A percentile compares a stretch with the other conserved stretches of the same genome.
These are phyloP conservation scores for Keithomyces neogunnii DNA, from an alignment of 2,329 filamentous ascomycete genomes.

Conservation along the genomic window DNA sequence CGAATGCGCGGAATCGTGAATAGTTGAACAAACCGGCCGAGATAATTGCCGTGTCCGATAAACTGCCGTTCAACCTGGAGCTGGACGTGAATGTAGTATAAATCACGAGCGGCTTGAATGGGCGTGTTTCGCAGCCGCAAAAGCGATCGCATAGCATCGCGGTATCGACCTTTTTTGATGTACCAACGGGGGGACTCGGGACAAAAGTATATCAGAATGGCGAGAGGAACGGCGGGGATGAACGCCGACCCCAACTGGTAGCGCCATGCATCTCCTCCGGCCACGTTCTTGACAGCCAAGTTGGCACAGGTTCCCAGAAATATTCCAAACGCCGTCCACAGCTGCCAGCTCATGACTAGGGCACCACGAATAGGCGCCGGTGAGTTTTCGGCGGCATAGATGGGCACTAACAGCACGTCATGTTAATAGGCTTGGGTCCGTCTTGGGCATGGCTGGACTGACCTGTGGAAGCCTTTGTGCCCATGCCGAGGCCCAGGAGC, in stretches of 20 bases:
- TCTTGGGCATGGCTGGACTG: slow-evolving; percentile 8
- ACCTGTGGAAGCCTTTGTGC: slow-evolving; percentile 59
- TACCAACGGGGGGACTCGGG: slow-evolving; percentile 59
- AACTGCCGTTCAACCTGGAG: slow-evolving; percentile 50
- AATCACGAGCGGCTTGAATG: slow-evolving; percentile 50
- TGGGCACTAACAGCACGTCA: slow-evolving; percentile 48
- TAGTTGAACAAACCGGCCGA: slow-evolving; percentile 54
- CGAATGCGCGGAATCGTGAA: slow-evolving; percentile 63
- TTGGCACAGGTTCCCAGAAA: slow-evolving; percentile 54
- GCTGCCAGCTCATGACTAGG: slow-evolving; percentile 75
- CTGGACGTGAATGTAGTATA: slow-evolving; percentile 58
- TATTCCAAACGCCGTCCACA: slow-evolving; percentile 58
- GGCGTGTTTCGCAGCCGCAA: slow-evolving; percentile 41
- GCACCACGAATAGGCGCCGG: slow-evolving; percentile 64
- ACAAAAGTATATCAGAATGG: slow-evolving; percentile 55
- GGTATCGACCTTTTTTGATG: slow-evolving; percentile 57
- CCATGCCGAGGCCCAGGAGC: slow-evolving; percentile 69
- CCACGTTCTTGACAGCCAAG: slow-evolving; percentile 33
- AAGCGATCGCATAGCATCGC: slow-evolving; percentile 50
- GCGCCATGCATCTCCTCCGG: slow-evolving; percentile 41
- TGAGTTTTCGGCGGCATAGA: slow-evolving; percentile 68
- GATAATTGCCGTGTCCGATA: slow-evolving; percentile 43
- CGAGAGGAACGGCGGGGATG: slow-evolving; percentile 47
- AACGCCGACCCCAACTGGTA: slow-evolving; percentile 58
- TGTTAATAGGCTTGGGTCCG: neutral